Conservation (phyloP, 176 grass and related monocot species). For the Triticum monococcum region DNA sequence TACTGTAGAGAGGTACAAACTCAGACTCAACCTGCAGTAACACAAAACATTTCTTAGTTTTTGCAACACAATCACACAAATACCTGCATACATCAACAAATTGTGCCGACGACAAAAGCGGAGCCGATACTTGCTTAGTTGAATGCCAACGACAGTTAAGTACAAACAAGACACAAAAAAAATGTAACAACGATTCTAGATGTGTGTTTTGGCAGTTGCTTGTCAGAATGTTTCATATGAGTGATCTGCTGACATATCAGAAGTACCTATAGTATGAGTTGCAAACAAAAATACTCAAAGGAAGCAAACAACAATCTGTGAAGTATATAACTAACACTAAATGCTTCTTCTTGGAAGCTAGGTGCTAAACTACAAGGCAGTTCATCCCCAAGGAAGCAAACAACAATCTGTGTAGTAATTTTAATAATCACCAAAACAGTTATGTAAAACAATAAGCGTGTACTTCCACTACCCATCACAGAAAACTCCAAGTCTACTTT, state of each 20-base stretch:
- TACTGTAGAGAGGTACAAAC: constrained; percentile 80
- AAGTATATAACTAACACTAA: not conserved
- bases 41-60: not conserved
- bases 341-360: not conserved
- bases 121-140: not conserved
- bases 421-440: not conserved
- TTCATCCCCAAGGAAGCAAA: too few relatives aligned
- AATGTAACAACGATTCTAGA: not conserved
- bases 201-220: not conserved
- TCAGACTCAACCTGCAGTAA: constrained; percentile 87
- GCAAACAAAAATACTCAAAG: too few relatives aligned
- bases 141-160: not conserved
- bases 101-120: not conserved
- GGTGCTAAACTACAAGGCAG: not conserved
- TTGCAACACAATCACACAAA: not conserved
- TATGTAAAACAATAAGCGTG: not conserved
- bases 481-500: not conserved
- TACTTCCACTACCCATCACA: not conserved
- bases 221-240: not conserved
- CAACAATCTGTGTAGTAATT: too few relatives aligned
- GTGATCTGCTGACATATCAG: not conserved
- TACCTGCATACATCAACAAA: not conserved
- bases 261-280: not conserved
- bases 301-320: too few relatives aligned
- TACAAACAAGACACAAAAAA: not conserved